phyloP scores from a whole-genome alignment of 140 eudicot genomes.

The Ambrosia hybrid region DNA sequence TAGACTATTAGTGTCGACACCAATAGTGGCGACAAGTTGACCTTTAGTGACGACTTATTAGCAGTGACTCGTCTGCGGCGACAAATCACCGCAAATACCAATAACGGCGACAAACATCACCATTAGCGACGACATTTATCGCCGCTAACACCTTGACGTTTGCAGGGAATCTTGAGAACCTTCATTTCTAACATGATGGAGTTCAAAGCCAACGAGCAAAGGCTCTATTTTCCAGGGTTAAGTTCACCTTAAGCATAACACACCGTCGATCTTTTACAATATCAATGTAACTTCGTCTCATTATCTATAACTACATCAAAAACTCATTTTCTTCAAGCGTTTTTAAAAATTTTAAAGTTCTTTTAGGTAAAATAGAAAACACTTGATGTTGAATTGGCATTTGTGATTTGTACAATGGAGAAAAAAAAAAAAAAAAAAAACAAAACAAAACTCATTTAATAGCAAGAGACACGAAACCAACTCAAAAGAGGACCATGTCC shows the following conservation, averaged over 20 bases:
- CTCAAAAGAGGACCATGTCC: conserved; percentile 38
- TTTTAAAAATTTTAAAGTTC: too few relatives aligned
- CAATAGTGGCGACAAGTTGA: too few relatives aligned
- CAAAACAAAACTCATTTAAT: conserved; percentile 11
- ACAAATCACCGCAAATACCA: too few relatives aligned
- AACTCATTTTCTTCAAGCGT: neutral
- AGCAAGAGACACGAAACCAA: conserved; percentile 39
- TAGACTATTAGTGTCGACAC: too few relatives aligned
- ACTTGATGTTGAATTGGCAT: neutral
- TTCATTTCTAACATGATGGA: too few relatives aligned
- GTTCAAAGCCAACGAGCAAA: too few relatives aligned
- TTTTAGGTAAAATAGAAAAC: conserved; percentile 2
- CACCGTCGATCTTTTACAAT: neutral
- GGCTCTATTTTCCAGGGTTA: too few relatives aligned
- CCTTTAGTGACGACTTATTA: too few relatives aligned
- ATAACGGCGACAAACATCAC: neutral
- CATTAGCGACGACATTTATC: neutral
- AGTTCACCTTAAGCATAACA: neutral
- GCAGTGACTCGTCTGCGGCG: too few relatives aligned
- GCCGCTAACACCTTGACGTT: too few relatives aligned
- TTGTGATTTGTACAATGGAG: neutral
- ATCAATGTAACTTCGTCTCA: neutral
- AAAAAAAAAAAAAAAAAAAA: neutral
- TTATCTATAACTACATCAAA: neutral
- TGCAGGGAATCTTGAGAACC: too few relatives aligned